Evolutionary conservation across 148 eudicot species (phyloP).

Genomic region (Persicaria tinctoria): DNA sequence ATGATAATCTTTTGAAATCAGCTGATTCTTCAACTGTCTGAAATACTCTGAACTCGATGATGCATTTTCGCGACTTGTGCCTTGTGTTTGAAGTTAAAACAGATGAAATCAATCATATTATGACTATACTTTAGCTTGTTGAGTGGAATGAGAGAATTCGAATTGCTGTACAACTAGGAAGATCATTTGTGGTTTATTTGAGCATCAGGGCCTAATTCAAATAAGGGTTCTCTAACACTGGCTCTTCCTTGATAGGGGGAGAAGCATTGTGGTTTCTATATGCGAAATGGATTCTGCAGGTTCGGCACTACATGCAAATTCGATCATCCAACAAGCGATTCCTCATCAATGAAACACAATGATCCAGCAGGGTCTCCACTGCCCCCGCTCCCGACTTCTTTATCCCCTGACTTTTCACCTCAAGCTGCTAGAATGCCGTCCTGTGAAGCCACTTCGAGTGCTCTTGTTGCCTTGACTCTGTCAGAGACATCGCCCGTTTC

Average conservation of each 20-base stretch:
- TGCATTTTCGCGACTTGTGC: neutral
- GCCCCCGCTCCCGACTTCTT: constrained; percentile 29
- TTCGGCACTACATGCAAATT: constrained; percentile 75
- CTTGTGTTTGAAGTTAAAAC: neutral
- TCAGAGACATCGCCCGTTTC: neutral
- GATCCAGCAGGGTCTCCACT: constrained; percentile 22
- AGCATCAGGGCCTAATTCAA: neutral
- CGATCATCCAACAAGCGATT: constrained; percentile 64
- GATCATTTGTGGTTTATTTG: neutral
- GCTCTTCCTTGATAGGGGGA: constrained; percentile 31
- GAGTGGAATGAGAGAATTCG: neutral
- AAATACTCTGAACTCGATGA: neutral
- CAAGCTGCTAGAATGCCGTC: neutral
- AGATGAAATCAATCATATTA: neutral
- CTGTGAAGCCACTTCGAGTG: neutral
- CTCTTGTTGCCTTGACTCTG: neutral
- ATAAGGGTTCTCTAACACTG: neutral
- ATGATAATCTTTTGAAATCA: neutral
- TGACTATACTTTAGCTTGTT: too few species aligned
- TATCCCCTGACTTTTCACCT: constrained; percentile 29
- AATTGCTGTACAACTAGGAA: neutral
- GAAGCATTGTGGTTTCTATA: constrained; percentile 64
- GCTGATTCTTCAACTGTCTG: neutral
- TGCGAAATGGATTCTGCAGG: constrained; percentile 74
- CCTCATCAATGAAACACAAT: constrained; percentile 26